Evolutionary conservation across 495 filamentous ascomycete species (phyloP), one percentile per base, ranked within the genome.

Genomic region (Cetradonia linearis): DNA sequence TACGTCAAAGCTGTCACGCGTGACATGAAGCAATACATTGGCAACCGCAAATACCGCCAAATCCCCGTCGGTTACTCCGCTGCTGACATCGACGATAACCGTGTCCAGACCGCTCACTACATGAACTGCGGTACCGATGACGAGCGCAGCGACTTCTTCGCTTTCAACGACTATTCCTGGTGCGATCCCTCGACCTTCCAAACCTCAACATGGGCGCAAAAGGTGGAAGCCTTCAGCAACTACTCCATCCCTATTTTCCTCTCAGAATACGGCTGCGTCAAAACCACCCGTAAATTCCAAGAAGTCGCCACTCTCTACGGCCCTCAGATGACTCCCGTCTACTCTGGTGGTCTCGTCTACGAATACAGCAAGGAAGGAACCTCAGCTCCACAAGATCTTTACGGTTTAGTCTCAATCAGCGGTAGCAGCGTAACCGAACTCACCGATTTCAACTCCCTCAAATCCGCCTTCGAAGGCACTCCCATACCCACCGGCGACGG

Each of bases 141-240:
- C 67, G 83, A 86, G 76, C 83, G 92, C 33, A 85, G 83, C 69
- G 92, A 96, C 71, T 97, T 96, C 77, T 96, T 95, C 72, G 91
- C 89, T 54, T 95, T 96, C 77, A 96, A 97, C 74, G 93, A 96
- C 74, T 96, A 96, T 76, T 96, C 91, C 50, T 97, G 92, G 92
- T 97, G 92, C 69, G 86, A 90, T 66, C 81, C 81, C 55, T 88
- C 90, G 25, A 82, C 86, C 56, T 95, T 88, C 75, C 68, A 68
- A 28, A 78, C 71, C 53, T 88, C 91, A 55, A 90, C 89, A 64
- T 97, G 91, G 91, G 78, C 88, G 69, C 75, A 88, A 71, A 96
- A 96, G 82, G 93, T 96, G 55, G 80, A 87, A 76, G 88, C 85
- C 72, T 96, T 92, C 78, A 85, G 82, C 62, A 84, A 86, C 67